These are phyloP conservation scores for Coniferiporia weirii DNA, from an alignment of 1,284 basidiomycete genomes.

Conservation along the genomic window DNA sequence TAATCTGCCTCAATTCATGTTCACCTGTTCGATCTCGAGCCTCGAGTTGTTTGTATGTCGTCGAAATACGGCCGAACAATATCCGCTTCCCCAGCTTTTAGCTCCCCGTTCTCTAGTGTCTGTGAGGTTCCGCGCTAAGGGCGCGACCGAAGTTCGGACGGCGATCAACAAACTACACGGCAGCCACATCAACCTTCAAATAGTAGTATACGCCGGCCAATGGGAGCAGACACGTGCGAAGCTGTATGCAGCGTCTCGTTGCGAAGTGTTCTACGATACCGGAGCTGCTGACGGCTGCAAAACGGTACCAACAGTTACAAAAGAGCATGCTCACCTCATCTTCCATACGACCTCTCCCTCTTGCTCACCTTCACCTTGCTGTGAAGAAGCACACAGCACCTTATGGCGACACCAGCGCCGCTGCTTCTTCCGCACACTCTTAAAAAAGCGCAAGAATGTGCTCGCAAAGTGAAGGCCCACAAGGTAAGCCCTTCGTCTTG, in stretches of 20 bases:
- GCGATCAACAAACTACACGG: too few relatives aligned
- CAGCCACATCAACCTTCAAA: too few relatives aligned
- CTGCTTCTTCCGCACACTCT: neutral
- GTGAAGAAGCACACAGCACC: neutral
- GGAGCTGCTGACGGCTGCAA: neutral
- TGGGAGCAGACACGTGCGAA: conserved; percentile 2
- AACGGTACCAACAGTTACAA: neutral
- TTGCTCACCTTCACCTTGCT: neutral
- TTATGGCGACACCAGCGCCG: neutral
- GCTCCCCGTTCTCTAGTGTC: too few relatives aligned
- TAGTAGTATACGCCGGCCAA: too few relatives aligned
- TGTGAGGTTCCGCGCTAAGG: too few relatives aligned
- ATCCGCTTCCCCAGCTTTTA: too few relatives aligned
- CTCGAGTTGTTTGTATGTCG: too few relatives aligned
- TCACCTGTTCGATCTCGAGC: too few relatives aligned
- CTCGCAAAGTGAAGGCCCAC: neutral
- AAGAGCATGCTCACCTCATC: neutral
- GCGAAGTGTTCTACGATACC: neutral
- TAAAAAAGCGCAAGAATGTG: neutral
- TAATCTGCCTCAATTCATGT: too few relatives aligned
- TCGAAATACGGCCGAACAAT: too few relatives aligned
- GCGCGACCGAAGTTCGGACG: too few relatives aligned
- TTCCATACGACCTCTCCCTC: neutral
- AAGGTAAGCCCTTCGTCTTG: too few relatives aligned
- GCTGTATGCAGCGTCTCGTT: neutral